These are phyloP conservation scores for Moelleriella libera DNA, from an alignment of 2,329 filamentous ascomycete species.

Conservation along the genomic window DNA sequence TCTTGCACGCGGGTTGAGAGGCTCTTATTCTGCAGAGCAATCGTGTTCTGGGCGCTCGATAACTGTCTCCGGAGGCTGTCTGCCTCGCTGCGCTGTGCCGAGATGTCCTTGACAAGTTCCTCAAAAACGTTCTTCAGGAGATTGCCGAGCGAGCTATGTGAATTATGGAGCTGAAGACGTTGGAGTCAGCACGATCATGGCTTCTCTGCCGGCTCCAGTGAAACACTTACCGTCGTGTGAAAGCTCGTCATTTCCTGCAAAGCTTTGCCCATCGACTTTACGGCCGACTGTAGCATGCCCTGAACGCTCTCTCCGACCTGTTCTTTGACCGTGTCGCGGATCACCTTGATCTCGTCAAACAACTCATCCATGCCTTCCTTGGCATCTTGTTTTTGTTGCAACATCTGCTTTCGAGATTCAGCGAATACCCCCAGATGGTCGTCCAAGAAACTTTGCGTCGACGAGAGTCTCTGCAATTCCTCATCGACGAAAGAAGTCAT, in stretches of 20 bases:
- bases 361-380: slow-evolving; percentile 84
- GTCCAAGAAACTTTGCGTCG: slow-evolving; percentile 56
- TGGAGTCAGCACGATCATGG: not conserved
- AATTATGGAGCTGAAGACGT: slow-evolving; percentile 52
- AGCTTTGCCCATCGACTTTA: slow-evolving; percentile 80
- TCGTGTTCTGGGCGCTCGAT: slow-evolving; percentile 50
- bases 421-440: slow-evolving; percentile 55
- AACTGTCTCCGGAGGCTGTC: slow-evolving; percentile 60
- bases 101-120: slow-evolving; percentile 59
- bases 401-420: slow-evolving; percentile 52
- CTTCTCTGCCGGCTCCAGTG: too few species aligned
- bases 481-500: slow-evolving; percentile 66
- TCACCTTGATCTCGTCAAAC: slow-evolving; percentile 79
- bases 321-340: slow-evolving; percentile 76
- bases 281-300: slow-evolving; percentile 69
- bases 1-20: slow-evolving; percentile 54
- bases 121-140: slow-evolving; percentile 84
- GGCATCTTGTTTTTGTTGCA: slow-evolving; percentile 52
- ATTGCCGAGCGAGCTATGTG: slow-evolving; percentile 68
- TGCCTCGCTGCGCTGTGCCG: slow-evolving; percentile 63
- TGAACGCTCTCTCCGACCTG: slow-evolving; percentile 75
- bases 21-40: slow-evolving; percentile 52
- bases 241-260: slow-evolving; percentile 75
- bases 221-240: slow-evolving; percentile 44
- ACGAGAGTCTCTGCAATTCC: slow-evolving; percentile 58